These are phyloP conservation scores for Saccharomycodes ludwigii DNA, from an alignment of 805 yeast species.

Conservation along the genomic window DNA sequence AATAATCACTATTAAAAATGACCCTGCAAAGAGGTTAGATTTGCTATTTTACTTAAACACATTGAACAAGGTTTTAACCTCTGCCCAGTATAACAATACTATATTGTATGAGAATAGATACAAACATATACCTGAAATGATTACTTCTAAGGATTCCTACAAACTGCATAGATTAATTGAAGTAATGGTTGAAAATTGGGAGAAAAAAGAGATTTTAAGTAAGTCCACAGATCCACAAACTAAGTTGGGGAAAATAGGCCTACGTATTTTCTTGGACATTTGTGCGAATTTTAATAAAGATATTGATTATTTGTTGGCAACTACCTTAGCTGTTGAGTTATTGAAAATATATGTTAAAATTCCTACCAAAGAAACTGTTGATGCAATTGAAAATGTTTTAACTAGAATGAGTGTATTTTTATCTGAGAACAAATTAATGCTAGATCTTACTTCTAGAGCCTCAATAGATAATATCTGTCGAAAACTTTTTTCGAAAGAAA, in stretches of 20 bases:
- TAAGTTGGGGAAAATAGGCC: constrained; percentile 16
- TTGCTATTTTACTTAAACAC: constrained; percentile 11
- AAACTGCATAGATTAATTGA: constrained; percentile 1
- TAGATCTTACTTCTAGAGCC: constrained; percentile 1
- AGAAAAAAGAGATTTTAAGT: not conserved
- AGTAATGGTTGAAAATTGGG: constrained; percentile 1
- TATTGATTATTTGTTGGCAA: constrained; percentile 12
- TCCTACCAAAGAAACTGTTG: constrained; percentile 10
- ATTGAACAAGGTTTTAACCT: constrained; percentile 13
- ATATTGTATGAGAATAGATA: constrained; percentile 16
- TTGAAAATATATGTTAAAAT: constrained; percentile 11
- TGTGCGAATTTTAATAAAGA: constrained; percentile 8
- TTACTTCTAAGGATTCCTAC: constrained; percentile 12
- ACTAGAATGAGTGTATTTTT: constrained; percentile 9
- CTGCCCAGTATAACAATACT: constrained; percentile 13
- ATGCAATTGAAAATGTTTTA: constrained; percentile 10
- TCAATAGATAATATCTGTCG: too few species aligned
- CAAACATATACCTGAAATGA: constrained; percentile 13
- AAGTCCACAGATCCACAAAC: constrained; percentile 4
- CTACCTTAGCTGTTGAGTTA: constrained; percentile 10
- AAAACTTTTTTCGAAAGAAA: constrained; percentile 6
- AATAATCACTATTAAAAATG: constrained; percentile 9
- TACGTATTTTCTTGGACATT: constrained; percentile 14
- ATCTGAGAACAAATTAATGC: constrained; percentile 8
- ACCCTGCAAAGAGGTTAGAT: constrained; percentile 7